Base-by-base conservation (phyloP, 371 early-diverging fungal species). In the Apophysomyces ossiformis region DNA sequence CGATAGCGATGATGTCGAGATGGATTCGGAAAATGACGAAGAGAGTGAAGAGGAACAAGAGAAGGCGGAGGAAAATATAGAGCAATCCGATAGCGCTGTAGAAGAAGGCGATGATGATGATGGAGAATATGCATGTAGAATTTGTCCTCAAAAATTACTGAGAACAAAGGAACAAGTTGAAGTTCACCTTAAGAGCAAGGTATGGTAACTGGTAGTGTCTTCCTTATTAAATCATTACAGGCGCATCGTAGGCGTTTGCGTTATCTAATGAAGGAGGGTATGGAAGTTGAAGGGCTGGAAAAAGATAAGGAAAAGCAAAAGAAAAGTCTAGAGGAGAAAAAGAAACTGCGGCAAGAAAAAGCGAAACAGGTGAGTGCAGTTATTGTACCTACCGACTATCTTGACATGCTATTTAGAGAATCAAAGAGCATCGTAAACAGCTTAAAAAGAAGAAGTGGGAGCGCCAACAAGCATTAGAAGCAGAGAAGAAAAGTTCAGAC, bases 151-250 rank as follows among this genome's bases (percentile, higher is more conserved):
- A 8, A 69, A 64, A 47, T 44, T 69, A 4, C 47, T 73, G 38
- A 69, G 67, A 50, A 66, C 56, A 7, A 47, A 63, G 15, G 58
- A 64, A n/a, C 64, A 63, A 45, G 73, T 73, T 1, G 67, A 69
- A 36, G 67, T 69, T 11, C 73, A 73, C 46, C 58, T 73, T 32
- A 44, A 69, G 47, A 69, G 73, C 69, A 69, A 69, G 67, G 73
- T 73, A 56, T 54, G 60, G 5, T 21, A 21, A 50, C 16, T 4
- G 7, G 1, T 50, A 16, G 54, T 21, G 7, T 9, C 1, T 7
- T 12, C 1, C 11, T 18, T 21, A 11, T 11, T 50, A 21, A 50
- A n/a, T 1, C 11, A 9, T 11, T 21, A 7, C 21, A 50, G 54
- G 54, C 16, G 0, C 54, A 50, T 21, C 54, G 54, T 18, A n/a